phyloP scores from a whole-genome alignment of 148 eudicot genomes.

The Silene latifolia region DNA sequence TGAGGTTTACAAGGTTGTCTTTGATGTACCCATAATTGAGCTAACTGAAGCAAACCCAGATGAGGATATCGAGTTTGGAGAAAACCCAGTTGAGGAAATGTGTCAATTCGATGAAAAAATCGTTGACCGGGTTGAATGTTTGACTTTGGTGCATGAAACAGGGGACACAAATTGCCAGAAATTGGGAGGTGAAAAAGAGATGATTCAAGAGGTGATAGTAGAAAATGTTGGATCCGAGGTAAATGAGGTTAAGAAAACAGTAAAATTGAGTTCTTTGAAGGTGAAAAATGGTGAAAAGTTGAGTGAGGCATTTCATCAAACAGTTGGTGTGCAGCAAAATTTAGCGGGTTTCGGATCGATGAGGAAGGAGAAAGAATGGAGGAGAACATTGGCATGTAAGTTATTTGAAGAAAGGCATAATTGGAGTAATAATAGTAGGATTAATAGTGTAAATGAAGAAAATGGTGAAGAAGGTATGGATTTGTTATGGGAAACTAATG shows the following conservation, averaged over 20 bases:
- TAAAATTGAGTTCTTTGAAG: conserved; percentile 9
- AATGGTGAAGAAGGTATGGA: conserved; percentile 75
- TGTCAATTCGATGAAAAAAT: conserved; percentile 22
- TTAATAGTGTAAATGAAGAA: conserved; percentile 42
- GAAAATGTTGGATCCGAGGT: conserved; percentile 25
- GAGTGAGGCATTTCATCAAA: conserved; percentile 23
- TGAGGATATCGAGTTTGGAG: conserved; percentile 18
- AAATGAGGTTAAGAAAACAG: conserved; percentile 18
- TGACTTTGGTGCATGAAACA: conserved; percentile 34
- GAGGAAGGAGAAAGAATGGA: conserved; percentile 87
- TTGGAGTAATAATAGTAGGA: conserved; percentile 24
- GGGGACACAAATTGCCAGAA: conserved; percentile 27
- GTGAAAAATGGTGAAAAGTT: conserved; percentile 9
- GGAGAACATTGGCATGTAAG: conserved; percentile 79
- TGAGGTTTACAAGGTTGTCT: conserved; percentile 56
- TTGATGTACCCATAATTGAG: conserved; percentile 38
- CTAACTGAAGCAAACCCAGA: conserved; percentile 22
- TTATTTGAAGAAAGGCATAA: conserved; percentile 76
- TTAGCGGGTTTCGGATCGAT: conserved; percentile 60
- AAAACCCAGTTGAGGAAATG: conserved; percentile 21
- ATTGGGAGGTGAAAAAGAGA: conserved; percentile 20
- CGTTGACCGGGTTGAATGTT: conserved; percentile 34
- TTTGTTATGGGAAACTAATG: conserved; percentile 77
- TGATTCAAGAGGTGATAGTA: conserved; percentile 19
- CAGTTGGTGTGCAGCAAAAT: conserved; percentile 19